phyloP scores from a whole-genome alignment of 202 grass and related monocot genomes.

The Setaria viridis region DNA sequence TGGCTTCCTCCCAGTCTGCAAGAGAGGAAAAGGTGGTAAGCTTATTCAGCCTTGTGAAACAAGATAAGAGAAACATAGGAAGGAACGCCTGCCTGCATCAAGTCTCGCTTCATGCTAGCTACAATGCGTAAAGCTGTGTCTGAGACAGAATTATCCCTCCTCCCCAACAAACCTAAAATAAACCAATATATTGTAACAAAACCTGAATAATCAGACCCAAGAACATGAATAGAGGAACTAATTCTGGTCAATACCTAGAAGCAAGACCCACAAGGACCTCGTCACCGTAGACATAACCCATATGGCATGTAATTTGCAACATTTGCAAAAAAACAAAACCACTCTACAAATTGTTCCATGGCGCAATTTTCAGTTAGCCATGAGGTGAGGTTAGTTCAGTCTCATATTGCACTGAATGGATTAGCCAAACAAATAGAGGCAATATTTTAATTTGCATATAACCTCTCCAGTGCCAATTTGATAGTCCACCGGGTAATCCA shows the following conservation, averaged over 20 bases:
- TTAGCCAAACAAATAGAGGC: not conserved
- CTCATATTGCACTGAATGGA: not conserved
- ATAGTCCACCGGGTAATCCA: not conserved
- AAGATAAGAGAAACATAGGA: slow-evolving; percentile 26
- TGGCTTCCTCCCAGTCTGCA: slow-evolving; percentile 96
- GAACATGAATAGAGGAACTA: slow-evolving; percentile 17
- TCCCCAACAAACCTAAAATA: slow-evolving; percentile 69
- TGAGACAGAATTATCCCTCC: slow-evolving; percentile 74
- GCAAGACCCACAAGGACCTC: not conserved
- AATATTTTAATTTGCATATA: not conserved
- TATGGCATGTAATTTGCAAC: slow-evolving; percentile 13
- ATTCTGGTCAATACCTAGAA: not conserved
- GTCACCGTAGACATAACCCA: not conserved
- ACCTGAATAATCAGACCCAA: not conserved
- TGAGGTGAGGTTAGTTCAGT: not conserved
- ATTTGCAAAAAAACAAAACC: not conserved
- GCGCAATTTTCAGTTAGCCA: not conserved
- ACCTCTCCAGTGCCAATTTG: not conserved
- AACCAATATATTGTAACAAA: slow-evolving; percentile 23
- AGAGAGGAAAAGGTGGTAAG: slow-evolving; percentile 46
- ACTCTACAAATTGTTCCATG: not conserved
- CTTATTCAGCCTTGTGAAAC: slow-evolving; percentile 39
- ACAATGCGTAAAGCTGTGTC: slow-evolving; percentile 79
- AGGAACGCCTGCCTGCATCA: slow-evolving; percentile 81
- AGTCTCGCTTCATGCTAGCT: slow-evolving; percentile 97